A percentile compares a stretch with the other conserved stretches of the same genome.
Evolutionary conservation across 202 grass and related monocot species (phyloP).

Genomic region (Elaeis oleifera): DNA sequence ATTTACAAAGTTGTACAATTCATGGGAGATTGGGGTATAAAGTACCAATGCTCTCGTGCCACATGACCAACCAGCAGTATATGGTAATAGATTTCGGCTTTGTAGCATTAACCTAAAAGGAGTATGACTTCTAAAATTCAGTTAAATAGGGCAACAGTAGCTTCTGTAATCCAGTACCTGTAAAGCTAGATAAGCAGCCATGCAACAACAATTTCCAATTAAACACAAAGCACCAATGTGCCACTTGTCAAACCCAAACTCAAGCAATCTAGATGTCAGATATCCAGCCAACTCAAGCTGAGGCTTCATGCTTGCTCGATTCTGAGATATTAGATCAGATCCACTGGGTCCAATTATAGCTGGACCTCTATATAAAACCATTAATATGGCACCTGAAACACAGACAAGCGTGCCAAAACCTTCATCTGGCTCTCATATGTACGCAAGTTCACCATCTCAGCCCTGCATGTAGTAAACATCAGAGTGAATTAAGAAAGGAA

Average conservation of each 20-base stretch:
- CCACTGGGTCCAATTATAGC: slow-evolving; percentile 44
- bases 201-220: slow-evolving; percentile 69
- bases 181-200: slow-evolving; percentile 90
- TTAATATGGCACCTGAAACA: slow-evolving; percentile 60
- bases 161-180: slow-evolving; percentile 38
- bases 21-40: too few species aligned
- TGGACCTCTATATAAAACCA: slow-evolving; percentile 76
- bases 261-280: slow-evolving; percentile 11
- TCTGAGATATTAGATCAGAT: slow-evolving; percentile 6
- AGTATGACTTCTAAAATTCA: too few species aligned
- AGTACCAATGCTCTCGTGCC: too few species aligned
- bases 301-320: slow-evolving; percentile 13
- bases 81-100: too few species aligned
- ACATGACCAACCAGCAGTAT: too few species aligned
- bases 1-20: too few species aligned
- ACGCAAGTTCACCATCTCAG: slow-evolving; percentile 62
- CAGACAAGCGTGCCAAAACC: slow-evolving; percentile 61
- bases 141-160: too few species aligned
- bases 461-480: slow-evolving; percentile 17
- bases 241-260: slow-evolving; percentile 41
- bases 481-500: background rate
- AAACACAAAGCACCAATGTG: slow-evolving; percentile 69
- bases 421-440: slow-evolving; percentile 58
- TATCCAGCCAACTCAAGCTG: slow-evolving; percentile 7
- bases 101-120: too few species aligned